A percentile compares a stretch with the other conserved stretches of the same genome.
Evolutionary conservation across 169 alveolate species (phyloP).

Genomic region (Besnoitia besnoiti): DNA sequence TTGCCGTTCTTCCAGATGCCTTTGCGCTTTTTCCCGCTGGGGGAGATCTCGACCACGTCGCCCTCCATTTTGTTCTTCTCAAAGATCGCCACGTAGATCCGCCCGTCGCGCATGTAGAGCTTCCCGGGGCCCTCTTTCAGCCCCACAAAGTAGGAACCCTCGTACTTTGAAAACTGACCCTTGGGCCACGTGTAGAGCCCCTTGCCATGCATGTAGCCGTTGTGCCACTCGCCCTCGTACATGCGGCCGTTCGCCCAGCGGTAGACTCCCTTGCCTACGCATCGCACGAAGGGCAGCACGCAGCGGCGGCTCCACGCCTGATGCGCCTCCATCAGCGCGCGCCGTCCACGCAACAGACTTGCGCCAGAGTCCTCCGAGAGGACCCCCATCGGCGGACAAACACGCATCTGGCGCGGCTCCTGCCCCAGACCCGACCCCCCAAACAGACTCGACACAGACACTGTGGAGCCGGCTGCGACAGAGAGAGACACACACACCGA

Average conservation of each 20-base stretch:
- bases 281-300: too few relatives aligned
- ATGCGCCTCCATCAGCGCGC: too few relatives aligned
- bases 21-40: conserved; percentile 75
- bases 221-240: conserved; percentile 74
- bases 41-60: conserved; percentile 72
- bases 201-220: conserved; percentile 86
- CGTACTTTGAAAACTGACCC: conserved; percentile 73
- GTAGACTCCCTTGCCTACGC: conserved; percentile 82
- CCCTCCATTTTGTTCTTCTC: conserved; percentile 27
- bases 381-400: too few relatives aligned
- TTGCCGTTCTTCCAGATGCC: conserved; percentile 40
- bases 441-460: too few relatives aligned
- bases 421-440: too few relatives aligned
- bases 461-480: too few relatives aligned
- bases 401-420: too few relatives aligned
- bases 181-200: conserved; percentile 83
- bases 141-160: conserved; percentile 75
- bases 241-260: conserved; percentile 83
- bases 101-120: conserved; percentile 79
- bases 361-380: too few relatives aligned
- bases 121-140: conserved; percentile 78
- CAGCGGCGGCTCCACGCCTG: too few relatives aligned
- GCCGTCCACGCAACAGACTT: too few relatives aligned
- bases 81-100: conserved; percentile 77
- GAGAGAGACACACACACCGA: background rate